Evolutionary conservation across 257 asterid species (phyloP).

Genomic region (Leonotis leonurus): DNA sequence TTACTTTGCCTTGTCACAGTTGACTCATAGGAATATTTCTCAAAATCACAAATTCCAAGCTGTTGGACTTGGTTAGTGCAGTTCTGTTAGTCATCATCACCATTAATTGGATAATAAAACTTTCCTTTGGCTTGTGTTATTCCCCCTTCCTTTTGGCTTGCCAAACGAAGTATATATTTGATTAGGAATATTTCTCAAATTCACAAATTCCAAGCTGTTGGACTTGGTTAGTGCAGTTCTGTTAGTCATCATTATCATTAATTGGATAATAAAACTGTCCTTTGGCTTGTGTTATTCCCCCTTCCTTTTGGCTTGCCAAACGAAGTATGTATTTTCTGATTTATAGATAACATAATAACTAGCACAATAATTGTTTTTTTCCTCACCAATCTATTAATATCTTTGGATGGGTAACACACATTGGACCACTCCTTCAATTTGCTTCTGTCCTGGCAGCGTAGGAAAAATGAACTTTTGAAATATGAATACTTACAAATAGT

Average conservation of each 20-base stretch:
- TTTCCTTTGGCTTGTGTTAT: too few relatives aligned
- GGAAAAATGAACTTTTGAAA: too few relatives aligned
- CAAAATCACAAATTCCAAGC: constrained; percentile 99
- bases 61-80: constrained; percentile 86
- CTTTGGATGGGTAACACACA: too few relatives aligned
- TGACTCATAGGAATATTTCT: constrained; percentile 94
- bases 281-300: too few relatives aligned
- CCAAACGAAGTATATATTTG: background rate
- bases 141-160: background rate
- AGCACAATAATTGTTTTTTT: background rate
- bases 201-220: constrained; percentile 99
- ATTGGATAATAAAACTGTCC: background rate
- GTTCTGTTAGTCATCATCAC: too few relatives aligned
- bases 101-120: background rate
- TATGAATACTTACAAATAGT: too few relatives aligned
- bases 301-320: background rate
- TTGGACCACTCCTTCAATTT: too few relatives aligned
- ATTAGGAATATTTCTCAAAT: constrained; percentile 96
- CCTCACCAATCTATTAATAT: too few relatives aligned
- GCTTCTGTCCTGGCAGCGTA: too few relatives aligned
- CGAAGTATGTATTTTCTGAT: background rate
- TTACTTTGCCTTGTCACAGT: constrained; percentile 89
- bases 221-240: constrained; percentile 65
- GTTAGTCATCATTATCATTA: too few relatives aligned
- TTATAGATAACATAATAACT: background rate